A percentile compares a stretch with the other conserved stretches of the same genome.
Evolutionary conservation across 352 stramenopile genomes (phyloP).

Genomic region (Phytophthora podocarpi): DNA sequence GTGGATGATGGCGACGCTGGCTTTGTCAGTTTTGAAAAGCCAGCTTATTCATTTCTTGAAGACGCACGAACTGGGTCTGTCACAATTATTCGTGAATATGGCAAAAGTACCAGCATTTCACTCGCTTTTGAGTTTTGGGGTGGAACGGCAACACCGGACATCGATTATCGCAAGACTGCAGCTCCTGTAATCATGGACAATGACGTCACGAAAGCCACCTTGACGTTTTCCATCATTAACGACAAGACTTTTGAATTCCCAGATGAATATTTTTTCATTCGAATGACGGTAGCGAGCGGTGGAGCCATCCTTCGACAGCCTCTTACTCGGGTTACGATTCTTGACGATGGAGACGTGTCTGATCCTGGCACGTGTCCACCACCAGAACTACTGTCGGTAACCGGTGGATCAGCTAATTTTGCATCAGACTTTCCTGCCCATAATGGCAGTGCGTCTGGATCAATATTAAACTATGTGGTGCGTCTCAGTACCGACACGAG

Average conservation of each 20-base stretch:
- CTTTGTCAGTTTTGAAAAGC: constrained; percentile 48
- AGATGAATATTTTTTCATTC: constrained; percentile 53
- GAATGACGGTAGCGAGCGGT: constrained; percentile 33
- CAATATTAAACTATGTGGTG: constrained; percentile 41
- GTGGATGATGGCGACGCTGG: constrained; percentile 71
- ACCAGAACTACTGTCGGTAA: constrained; percentile 29
- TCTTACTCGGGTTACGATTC: constrained; percentile 43
- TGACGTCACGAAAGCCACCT: constrained; percentile 32
- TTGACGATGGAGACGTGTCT: constrained; percentile 59
- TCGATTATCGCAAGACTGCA: constrained; percentile 47
- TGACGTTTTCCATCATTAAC: constrained; percentile 65
- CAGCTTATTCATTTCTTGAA: constrained; percentile 42
- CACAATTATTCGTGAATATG: constrained; percentile 51
- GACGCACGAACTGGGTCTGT: constrained; percentile 32
- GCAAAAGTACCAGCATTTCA: constrained; percentile 42
- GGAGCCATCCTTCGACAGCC: constrained; percentile 26
- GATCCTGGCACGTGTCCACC: constrained; percentile 34
- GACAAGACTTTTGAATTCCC: constrained; percentile 58
- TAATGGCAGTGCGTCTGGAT: constrained; percentile 52
- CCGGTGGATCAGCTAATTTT: constrained; percentile 49
- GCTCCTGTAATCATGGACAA: constrained; percentile 43
- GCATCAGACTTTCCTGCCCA: constrained; percentile 37
- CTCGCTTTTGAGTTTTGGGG: constrained; percentile 46
- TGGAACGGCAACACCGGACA: constrained; percentile 44
- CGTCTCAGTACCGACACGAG: constrained; percentile 29